Conservation (phyloP, 495 filamentous ascomycete genomes). For the Penicillium antarcticum region DNA sequence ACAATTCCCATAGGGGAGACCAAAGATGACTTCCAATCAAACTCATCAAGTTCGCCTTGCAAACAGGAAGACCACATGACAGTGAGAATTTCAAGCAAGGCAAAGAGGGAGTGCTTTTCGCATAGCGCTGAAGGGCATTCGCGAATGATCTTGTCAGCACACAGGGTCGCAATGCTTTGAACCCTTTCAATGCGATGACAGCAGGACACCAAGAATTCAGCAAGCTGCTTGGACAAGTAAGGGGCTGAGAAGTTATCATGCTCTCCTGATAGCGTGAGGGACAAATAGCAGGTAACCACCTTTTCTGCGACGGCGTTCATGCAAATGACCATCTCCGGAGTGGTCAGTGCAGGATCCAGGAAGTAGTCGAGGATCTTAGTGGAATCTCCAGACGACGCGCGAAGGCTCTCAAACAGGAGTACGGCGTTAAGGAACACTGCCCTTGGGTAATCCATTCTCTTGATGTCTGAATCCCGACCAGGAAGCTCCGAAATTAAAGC, state of each 20-base stretch:
- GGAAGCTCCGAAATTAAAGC: conserved; percentile 69
- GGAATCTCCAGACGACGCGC: conserved; percentile 80
- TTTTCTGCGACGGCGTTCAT: conserved; percentile 80
- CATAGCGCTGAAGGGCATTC: conserved; percentile 88
- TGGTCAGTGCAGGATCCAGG: conserved; percentile 79
- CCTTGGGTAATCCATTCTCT: conserved; percentile 75
- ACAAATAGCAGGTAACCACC: conserved; percentile 71
- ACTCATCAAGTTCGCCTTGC: conserved; percentile 90
- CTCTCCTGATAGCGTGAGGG: conserved; percentile 66
- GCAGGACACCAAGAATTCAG: conserved; percentile 77
- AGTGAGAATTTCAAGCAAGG: conserved; percentile 82
- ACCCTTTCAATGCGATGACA: conserved; percentile 89
- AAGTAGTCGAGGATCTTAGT: conserved; percentile 88
- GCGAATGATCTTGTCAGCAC: conserved; percentile 78
- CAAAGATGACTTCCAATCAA: conserved; percentile 78
- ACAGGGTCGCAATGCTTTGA: conserved; percentile 75
- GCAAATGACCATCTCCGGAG: conserved; percentile 72
- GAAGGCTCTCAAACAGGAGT: conserved; percentile 77
- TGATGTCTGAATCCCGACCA: conserved; percentile 70
- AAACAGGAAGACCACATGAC: conserved; percentile 94
- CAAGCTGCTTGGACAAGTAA: conserved; percentile 83
- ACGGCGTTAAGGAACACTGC: conserved; percentile 88
- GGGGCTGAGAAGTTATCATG: conserved; percentile 73
- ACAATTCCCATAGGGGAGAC: conserved; percentile 71
- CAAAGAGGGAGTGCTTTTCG: conserved; percentile 84